phyloP scores from a whole-genome alignment of 208 protist genomes.

The Leishmania turanica region DNA sequence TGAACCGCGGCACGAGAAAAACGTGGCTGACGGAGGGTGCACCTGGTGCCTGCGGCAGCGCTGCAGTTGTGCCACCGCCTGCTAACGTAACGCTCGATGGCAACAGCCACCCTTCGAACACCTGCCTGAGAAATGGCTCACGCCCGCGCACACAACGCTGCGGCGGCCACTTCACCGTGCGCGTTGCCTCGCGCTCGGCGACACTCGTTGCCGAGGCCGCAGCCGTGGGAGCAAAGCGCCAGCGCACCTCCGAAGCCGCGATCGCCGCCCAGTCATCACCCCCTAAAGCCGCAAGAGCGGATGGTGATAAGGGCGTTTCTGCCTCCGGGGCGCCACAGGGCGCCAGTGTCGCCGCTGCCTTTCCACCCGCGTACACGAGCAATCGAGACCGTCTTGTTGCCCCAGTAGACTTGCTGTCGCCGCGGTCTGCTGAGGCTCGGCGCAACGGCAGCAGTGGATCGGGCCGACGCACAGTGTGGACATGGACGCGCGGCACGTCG shows the following conservation, averaged over 20 bases:
- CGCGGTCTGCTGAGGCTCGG: neutral
- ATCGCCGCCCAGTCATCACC: neutral
- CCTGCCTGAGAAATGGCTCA: neutral
- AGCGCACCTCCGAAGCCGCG: conserved; percentile 1
- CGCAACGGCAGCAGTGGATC: neutral
- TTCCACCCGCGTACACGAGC: neutral
- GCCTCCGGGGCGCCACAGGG: neutral
- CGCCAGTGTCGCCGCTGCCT: neutral
- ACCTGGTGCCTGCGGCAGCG: neutral
- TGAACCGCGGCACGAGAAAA: conserved; percentile 15
- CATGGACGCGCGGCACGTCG: neutral
- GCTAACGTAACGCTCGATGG: neutral
- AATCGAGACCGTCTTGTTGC: neutral
- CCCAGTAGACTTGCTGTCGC: neutral
- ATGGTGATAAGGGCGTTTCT: neutral
- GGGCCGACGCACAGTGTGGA: conserved; percentile 6
- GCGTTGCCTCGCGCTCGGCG: conserved; percentile 26
- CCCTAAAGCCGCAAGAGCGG: neutral
- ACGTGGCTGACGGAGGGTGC: neutral
- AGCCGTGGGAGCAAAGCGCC: conserved; percentile 22
- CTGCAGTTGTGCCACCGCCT: neutral
- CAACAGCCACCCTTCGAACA: neutral
- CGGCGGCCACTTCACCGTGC: conserved; percentile 19
- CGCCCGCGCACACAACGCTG: neutral
- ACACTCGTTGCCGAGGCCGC: conserved; percentile 28